Evolutionary conservation across 257 asterid genomes (phyloP).

Genomic region (Penstemon barbatus): DNA sequence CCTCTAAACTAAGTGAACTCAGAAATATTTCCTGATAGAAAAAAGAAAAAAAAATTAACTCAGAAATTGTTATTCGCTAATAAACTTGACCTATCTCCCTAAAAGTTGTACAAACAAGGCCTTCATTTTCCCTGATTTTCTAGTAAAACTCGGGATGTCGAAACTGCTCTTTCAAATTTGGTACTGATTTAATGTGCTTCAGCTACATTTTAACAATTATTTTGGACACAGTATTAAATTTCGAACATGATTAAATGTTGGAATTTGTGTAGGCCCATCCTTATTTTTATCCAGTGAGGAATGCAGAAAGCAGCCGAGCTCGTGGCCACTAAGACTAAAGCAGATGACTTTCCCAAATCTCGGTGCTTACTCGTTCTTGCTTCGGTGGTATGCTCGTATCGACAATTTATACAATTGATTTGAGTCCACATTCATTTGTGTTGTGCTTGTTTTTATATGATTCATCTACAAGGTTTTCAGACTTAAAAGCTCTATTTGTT

Average conservation of each 20-base stretch:
- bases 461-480: neutral
- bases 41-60: neutral
- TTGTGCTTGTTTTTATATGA: neutral
- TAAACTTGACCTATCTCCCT: neutral
- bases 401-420: neutral
- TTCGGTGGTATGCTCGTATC: neutral
- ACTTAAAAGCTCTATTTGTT: neutral
- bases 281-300: conserved; percentile 59
- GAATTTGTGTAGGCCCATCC: conserved; percentile 64
- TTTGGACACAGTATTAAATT: no score
- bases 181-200: no score
- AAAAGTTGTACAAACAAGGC: no score
- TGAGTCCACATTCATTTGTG: neutral
- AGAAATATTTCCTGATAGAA: no score
- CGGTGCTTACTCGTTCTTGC: neutral
- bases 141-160: no score
- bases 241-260: neutral
- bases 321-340: conserved; percentile 35
- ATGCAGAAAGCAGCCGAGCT: conserved; percentile 59
- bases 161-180: no score
- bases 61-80: neutral
- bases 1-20: neutral
- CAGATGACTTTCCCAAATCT: conserved; percentile 2
- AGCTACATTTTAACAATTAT: no score
- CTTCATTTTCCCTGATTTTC: no score